Conservation (phyloP, 805 yeast species). For the Suhomyces vadensis region DNA sequence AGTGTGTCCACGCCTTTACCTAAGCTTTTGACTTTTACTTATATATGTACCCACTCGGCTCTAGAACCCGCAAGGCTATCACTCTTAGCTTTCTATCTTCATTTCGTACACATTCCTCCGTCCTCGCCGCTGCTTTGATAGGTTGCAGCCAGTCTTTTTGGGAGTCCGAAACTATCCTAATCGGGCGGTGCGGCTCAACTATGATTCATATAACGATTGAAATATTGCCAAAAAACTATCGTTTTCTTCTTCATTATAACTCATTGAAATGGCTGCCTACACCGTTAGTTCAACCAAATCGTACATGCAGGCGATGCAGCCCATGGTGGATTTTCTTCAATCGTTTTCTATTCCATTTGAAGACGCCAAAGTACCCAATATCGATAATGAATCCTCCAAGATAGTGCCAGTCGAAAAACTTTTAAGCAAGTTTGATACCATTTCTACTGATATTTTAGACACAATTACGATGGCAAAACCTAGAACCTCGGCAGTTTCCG, state of each 20-base stretch:
- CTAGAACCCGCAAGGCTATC: no score
- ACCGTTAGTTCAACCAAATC: slow-evolving; percentile 67
- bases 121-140: no score
- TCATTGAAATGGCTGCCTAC: slow-evolving; percentile 35
- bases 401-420: slow-evolving; percentile 30
- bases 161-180: background rate
- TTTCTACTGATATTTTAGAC: slow-evolving; percentile 32
- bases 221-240: background rate
- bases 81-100: no score
- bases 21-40: no score
- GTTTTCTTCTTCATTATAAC: background rate
- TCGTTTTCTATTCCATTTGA: slow-evolving; percentile 21
- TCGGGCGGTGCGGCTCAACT: background rate
- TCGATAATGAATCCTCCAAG: slow-evolving; percentile 36
- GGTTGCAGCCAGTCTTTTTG: background rate
- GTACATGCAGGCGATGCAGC: slow-evolving; percentile 75
- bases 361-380: slow-evolving; percentile 32
- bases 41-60: no score
- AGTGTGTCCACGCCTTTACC: no score
- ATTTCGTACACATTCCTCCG: no score
- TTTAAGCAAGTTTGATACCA: slow-evolving; percentile 37
- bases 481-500: slow-evolving; percentile 13
- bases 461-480: slow-evolving; percentile 20
- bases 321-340: slow-evolving; percentile 55
- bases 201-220: slow-evolving; percentile 3